Evolutionary conservation across 225 moss, liverwort and hornwort species (phyloP).

Genomic region (Neckera pumila): DNA sequence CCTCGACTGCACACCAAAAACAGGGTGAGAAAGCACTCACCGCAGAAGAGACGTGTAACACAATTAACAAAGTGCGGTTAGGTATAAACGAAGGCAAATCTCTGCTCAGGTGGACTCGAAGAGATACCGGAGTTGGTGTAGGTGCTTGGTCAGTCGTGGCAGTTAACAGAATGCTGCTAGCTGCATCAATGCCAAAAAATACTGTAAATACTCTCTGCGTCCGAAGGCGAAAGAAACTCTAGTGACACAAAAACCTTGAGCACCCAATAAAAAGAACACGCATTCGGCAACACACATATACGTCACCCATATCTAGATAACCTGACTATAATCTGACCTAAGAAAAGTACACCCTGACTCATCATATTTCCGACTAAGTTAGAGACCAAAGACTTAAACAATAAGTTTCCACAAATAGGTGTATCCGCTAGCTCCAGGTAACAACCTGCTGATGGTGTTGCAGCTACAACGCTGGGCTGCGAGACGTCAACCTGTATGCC

Average conservation of each 20-base stretch:
- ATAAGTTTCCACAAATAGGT: neutral
- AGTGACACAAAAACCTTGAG: neutral
- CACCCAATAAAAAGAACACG: neutral
- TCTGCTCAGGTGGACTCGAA: neutral
- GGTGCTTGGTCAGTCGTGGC: slow-evolving; percentile 29
- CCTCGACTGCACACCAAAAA: slow-evolving; percentile 39
- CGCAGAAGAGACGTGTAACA: neutral
- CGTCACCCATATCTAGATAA: neutral
- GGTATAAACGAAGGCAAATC: neutral
- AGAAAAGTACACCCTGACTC: neutral
- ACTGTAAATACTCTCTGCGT: neutral
- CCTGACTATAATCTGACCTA: neutral
- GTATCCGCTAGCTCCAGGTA: neutral
- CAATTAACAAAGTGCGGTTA: neutral
- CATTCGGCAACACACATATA: neutral
- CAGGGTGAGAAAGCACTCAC: neutral
- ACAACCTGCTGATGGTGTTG: slow-evolving; percentile 23
- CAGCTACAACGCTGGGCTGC: neutral
- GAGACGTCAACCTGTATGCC: slow-evolving; percentile 3
- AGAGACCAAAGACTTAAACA: neutral
- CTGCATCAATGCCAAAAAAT: slow-evolving; percentile 6
- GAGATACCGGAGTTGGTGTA: slow-evolving; percentile 37
- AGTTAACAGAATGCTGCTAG: slow-evolving; percentile 15
- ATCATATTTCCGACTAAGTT: neutral
- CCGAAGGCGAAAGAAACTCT: neutral